Evolutionary conservation across 2,329 filamentous ascomycete genomes (phyloP).

Genomic region (Scorias spongiosa): DNA sequence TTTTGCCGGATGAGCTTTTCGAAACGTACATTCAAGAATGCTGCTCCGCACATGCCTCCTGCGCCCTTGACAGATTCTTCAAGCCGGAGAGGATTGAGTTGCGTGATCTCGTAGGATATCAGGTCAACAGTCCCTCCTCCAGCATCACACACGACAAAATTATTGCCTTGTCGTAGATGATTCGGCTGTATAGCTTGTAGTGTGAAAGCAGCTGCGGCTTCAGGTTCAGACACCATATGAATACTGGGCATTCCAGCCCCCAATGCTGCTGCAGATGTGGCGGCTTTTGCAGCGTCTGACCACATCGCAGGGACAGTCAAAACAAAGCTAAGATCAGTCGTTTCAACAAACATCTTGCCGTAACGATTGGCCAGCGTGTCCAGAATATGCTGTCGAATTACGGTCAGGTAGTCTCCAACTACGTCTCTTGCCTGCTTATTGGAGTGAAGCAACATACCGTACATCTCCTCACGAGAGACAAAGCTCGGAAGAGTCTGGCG

Average conservation of each 20-base stretch:
- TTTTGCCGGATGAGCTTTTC: constrained; percentile 58
- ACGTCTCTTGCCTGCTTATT: constrained; percentile 66
- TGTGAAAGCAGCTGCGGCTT: constrained; percentile 66
- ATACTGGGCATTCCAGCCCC: constrained; percentile 62
- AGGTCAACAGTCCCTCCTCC: constrained; percentile 52
- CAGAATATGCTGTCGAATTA: constrained; percentile 65
- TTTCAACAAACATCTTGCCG: constrained; percentile 63
- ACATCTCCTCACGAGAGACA: constrained; percentile 62
- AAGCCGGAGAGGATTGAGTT: constrained; percentile 53
- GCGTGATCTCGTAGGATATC: constrained; percentile 69
- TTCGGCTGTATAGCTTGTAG: constrained; percentile 67
- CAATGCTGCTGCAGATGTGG: constrained; percentile 62
- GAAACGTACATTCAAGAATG: constrained; percentile 67
- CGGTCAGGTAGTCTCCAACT: constrained; percentile 63
- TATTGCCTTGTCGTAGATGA: constrained; percentile 51
- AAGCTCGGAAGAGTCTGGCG: constrained; percentile 70
- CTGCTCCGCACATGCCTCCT: constrained; percentile 61
- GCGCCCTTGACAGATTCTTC: constrained; percentile 70
- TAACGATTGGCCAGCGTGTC: constrained; percentile 60
- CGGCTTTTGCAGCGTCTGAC: constrained; percentile 75
- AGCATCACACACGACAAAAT: constrained; percentile 43
- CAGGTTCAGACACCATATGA: constrained; percentile 67
- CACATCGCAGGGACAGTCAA: constrained; percentile 72
- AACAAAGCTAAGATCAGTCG: constrained; percentile 62
- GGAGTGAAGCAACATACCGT: constrained; percentile 56